Base-by-base conservation (phyloP, 2,329 filamentous ascomycete species). In the Fusarium subtropicale region DNA sequence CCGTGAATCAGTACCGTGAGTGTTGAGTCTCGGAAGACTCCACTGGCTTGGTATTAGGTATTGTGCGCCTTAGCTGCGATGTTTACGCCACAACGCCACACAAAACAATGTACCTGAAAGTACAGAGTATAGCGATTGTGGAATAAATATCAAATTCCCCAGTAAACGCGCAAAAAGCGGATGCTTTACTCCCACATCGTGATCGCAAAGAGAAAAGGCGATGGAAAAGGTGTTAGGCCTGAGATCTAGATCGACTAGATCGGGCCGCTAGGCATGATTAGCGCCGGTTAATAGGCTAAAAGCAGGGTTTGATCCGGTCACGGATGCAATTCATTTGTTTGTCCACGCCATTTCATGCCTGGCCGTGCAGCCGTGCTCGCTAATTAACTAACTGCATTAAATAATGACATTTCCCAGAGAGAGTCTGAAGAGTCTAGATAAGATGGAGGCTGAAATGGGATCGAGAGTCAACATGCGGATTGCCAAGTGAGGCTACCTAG, bases 231-330 rank as follows among this genome's bases (percentile, higher is more conserved):
- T 41, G 34, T 45, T 34, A 31, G 51, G 39, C 15, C 22, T 38
- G 20, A 22, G 20, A 22, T 22, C 8, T 18, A 57, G 59, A 64
- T 57, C 60, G 39, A 51, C 20, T 22, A 22, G 60, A 64, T 64
- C 60, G 60, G 59, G 51, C 59, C 51, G 59, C 59, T 56, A 45
- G 13, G 18, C 18, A 13, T 30, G 28, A 7, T 39, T 64, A 64
- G 60, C 38, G 44, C 15, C 59, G 50, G 59, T 22, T 2, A 26
- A 34, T 22, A 46, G 7, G 7, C 51, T 33, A 16, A 39, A 46
- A 58, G 24, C 13, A 39, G 38, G 33, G 6, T n/a, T 16, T 30
- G 22, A 12, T 9, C 15, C 38, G 42, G n/a, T n/a, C 11, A 46
- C 22, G n/a, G n/a, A 1, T 16, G 41, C 18, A 15, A 51, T 57